Evolutionary conservation across 2,329 filamentous ascomycete species (phyloP), one percentile per base, ranked within the genome.

Genomic region (Parastagonospora avenae): DNA sequence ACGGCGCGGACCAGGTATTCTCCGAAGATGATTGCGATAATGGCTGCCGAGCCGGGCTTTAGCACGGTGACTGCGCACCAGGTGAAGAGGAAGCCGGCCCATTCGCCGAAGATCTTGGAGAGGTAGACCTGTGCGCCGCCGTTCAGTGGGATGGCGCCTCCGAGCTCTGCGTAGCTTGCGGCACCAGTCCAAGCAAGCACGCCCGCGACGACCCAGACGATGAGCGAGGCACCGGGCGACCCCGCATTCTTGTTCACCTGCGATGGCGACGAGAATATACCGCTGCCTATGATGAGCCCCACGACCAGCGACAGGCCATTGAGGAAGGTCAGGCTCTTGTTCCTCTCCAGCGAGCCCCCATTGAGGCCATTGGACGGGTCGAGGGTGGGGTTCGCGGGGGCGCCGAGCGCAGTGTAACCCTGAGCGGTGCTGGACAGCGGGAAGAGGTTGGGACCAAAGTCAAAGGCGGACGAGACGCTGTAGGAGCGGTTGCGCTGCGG

Each of bases 11-110:
- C 91, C n/a, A 96, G 79, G 70, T 99, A 99, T 76, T 99, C 94
- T 37, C 94, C 94, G 80, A 97, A 97, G 67, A 99, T 97, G 62
- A 99, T 97, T 59, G 93, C 84, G 59, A 99, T 91, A 69, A 99
- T 99, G 55, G 94, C 94, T 8, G 92, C 88, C 33, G 90, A 90
- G 2, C 94, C 94, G 0, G 94, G 94, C 76, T 97, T 97, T 55
- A 99, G 79, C 10, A 99, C 94, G 53, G 94, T 83, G 12, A 97
- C 91, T 0, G 94, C 92, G 44, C 91, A 92, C 94, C 94, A 99
- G 2, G 92, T 95, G 74, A 97, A 99, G 30, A 97, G 79, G 69
- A 99, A 99, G 0, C 94, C 94, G 1, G 87, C 85, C 66, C 96
- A 80, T 76, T 99, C 94, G 46, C 93, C 93, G 73, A 97, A 96